Evolutionary conservation across 2,329 filamentous ascomycete genomes (phyloP), one percentile per base, ranked within the genome.

Genomic region (Tolypocladium endophyticum): DNA sequence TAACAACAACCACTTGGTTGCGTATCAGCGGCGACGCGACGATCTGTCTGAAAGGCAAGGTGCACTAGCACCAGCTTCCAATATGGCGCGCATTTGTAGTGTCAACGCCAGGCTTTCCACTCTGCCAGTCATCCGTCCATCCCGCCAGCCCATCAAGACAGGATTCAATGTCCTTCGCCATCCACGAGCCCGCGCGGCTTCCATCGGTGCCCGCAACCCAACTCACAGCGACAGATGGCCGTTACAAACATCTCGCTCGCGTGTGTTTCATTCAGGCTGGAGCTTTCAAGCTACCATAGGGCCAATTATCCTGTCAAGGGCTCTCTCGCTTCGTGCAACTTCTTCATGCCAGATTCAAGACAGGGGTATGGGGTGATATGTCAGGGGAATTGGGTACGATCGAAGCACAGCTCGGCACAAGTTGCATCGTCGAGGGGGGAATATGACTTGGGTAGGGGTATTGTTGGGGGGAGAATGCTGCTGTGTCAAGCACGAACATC

Each of bases 221-320:
- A 63, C 58, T 60, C 62, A 54, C 7, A 39, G 1, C 43, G 56
- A 52, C 52, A 41, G n/a, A 30, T 58, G 54, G 53, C 52, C 55
- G 33, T 63, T 61, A 59, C 60, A 66, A 61, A 61, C 62, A 63
- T 65, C 64, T 65, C 38, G 33, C 58, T 61, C 60, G 59, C 68
- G 66, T 68, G 67, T 65, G 59, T 60, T 71, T 67, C 70, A 70
- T 63, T 66, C 71, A 80, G 81, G 79, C 80, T 83, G 81, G 81
- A 83, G 81, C 81, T 84, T 83, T 84, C 75, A 84, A 84, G 82
- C 81, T 80, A 84, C 80, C 82, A 83, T 77, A 77, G 74, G 78
- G 72, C 81, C 39, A n/a, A n/a, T n/a, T 43, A 43, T 43, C 20
- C 79, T 79, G 69, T 66, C 67, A 65, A 65, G 58, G 59, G 52